Evolutionary conservation across 1,139 yeast genomes (phyloP), one percentile per base, ranked within the genome.

Genomic region (Entelexis paramagnoliae): DNA sequence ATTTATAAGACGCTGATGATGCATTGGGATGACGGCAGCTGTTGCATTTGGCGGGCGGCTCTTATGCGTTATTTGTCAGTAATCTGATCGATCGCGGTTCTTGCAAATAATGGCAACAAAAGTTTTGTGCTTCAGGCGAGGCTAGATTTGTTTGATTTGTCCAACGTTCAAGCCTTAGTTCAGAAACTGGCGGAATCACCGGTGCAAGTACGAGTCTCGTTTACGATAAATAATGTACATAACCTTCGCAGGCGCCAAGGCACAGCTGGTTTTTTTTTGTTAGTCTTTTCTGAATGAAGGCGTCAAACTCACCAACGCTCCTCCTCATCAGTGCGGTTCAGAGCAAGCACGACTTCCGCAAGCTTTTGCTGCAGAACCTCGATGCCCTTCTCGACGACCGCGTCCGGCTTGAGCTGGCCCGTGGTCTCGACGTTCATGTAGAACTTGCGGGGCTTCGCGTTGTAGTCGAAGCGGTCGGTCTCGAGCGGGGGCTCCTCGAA

Each of bases 401-500:
- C 95, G 63, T 88, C 84, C 0, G 96, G 95, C 48, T 86, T 78
- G 56, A 91, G 77, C 48, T 82, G 80, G 3, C 98, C 98, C 11
- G 88, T 85, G 0, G 97, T 85, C 68, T 91, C 99, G 17, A 93
- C 85, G 62, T 86, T 91, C 62, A 89, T 71, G 67, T 91, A 91
- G 63, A 81, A 91, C 57, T 80, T 80, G 46, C 77, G 72, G 1
- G 98, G 95, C 62, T 76, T 78, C 10, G 96, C 95, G 47, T 72
- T 76, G 66, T 82, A 88, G 66, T 93, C 96, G 64, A 89, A 89
- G 10, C 78, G 77, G 48, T 88, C 96, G 54, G 83, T 93, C 24
- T 89, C 88, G 62, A 80, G 81, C 28, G 96, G 96, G 16, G 91
- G 87, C 66, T 91, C 98, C 71, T 91, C 99, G 83, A 93, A 91